Evolutionary conservation across 1,284 basidiomycete species (phyloP).

Genomic region (Golubevia pallescens): DNA sequence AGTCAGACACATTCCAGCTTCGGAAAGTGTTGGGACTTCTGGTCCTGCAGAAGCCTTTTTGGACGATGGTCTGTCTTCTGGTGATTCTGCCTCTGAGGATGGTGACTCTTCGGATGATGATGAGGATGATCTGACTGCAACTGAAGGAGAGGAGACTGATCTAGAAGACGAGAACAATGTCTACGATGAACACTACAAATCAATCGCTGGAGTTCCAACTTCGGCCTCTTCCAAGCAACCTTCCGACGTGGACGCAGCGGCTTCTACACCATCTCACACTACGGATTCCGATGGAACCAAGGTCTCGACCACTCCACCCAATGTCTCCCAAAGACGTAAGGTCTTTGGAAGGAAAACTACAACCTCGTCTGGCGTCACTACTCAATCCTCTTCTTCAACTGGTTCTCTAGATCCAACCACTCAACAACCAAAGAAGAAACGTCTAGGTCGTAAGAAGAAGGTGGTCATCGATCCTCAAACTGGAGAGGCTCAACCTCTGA

Average conservation of each 20-base stretch:
- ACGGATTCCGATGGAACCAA: too few species aligned
- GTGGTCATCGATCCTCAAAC: not conserved
- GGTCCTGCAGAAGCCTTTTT: slow-evolving; percentile 38
- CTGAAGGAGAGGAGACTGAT: slow-evolving; percentile 18
- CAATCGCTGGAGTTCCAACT: slow-evolving; percentile 16
- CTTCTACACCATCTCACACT: slow-evolving; percentile 14
- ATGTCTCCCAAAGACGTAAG: not conserved
- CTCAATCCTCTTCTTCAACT: not conserved
- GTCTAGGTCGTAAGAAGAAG: not conserved
- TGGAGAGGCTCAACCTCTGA: not conserved
- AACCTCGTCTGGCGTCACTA: not conserved
- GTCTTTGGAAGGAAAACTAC: not conserved
- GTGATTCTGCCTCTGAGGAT: slow-evolving; percentile 17
- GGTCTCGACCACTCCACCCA: not conserved
- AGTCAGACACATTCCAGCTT: slow-evolving; percentile 37
- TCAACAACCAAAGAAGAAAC: not conserved
- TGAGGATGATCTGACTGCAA: slow-evolving; percentile 13
- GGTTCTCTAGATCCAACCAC: not conserved
- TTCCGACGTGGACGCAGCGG: slow-evolving; percentile 3
- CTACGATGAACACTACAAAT: slow-evolving; percentile 20
- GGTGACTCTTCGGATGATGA: slow-evolving; percentile 25
- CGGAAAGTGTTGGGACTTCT: slow-evolving; percentile 42
- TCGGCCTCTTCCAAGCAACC: not conserved
- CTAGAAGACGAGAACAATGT: slow-evolving; percentile 17
- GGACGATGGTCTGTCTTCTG: slow-evolving; percentile 11